phyloP scores from a whole-genome alignment of 768 basidiomycete species.

The Flagelloscypha sp. region DNA sequence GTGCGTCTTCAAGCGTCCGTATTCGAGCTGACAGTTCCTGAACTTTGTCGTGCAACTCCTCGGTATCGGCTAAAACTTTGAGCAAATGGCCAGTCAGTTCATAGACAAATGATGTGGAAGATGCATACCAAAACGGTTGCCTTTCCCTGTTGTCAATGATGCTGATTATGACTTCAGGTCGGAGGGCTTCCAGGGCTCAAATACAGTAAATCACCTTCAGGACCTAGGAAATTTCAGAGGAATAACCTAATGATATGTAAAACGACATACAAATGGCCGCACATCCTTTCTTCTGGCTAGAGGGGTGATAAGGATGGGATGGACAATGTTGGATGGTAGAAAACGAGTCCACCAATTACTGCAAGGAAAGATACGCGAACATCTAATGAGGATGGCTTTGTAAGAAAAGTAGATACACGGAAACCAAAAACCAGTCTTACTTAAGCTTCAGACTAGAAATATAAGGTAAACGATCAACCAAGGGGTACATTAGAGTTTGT shows the following conservation, averaged over 20 bases:
- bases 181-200: conserved; percentile 6
- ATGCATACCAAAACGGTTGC: conserved; percentile 52
- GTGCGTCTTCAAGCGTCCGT: conserved; percentile 61
- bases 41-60: conserved; percentile 63
- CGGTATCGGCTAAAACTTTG: conserved; percentile 68
- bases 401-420: conserved; percentile 15
- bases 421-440: conserved; percentile 27
- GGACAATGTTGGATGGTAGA: not conserved
- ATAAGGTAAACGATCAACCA: conserved; percentile 9
- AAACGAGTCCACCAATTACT: not conserved
- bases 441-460: conserved; percentile 63
- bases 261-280: conserved; percentile 71
- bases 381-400: conserved; percentile 17
- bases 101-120: conserved; percentile 2
- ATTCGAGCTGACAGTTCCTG: conserved; percentile 50
- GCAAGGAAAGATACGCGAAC: conserved; percentile 52
- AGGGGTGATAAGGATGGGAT: conserved; percentile 24
- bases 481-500: conserved; percentile 9
- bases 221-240: conserved; percentile 41
- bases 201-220: conserved; percentile 34
- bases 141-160: conserved; percentile 65
- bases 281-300: too few species aligned
- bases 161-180: conserved; percentile 26
- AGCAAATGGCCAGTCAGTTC: not conserved
- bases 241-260: conserved; percentile 19